Base-by-base conservation (phyloP, 192 early-diverging fungal genomes). In the Pilobolus umbonatus region DNA sequence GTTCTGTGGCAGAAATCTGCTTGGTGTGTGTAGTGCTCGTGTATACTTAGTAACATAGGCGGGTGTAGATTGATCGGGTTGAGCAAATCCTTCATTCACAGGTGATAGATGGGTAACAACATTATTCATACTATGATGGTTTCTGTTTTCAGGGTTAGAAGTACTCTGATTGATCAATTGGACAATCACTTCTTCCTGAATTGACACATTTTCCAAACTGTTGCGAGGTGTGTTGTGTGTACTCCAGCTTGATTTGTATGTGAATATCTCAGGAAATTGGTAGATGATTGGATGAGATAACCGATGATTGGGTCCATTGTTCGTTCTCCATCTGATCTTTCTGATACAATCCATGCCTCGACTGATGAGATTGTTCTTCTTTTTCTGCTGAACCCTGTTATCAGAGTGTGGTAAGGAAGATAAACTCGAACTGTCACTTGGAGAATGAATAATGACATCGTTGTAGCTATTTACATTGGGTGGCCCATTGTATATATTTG, bases 1-100 rank as follows among this genome's bases (percentile, higher is more conserved):
- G 28, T 74, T 80, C 60, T 80, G 79, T 5, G 82, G 82, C 1
- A 78, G 54, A 40, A 82, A 84, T 22, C 82, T 71, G 1, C 72
- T 79, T 1, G 82, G 78, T 19, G 72, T 67, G 32, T 82, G 80
- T 25, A 80, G 35, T 4, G 42, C 54, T 21, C 61, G 46, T 17
- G n/a, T 26, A 31, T 51, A 61, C 35, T 54, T 58, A 14, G 53
- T 32, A 25, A 34, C 57, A 30, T 36, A 65, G 22, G 29, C 30
- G 43, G 17, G 46, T 44, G 39, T n/a, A n/a, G n/a, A n/a, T n/a
- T n/a, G n/a, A n/a, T n/a, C n/a, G n/a, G n/a, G n/a, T n/a, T n/a
- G n/a, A 17, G 8, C 39, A 17, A 12, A 4, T 15, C 12, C 19
- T 12, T 12, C 2, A 15, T 42, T 42, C 14, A 17, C 14, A 15